Base-by-base conservation (phyloP, 1,284 basidiomycete genomes). In the Cutaneotrichosporon mucoides region DNA sequence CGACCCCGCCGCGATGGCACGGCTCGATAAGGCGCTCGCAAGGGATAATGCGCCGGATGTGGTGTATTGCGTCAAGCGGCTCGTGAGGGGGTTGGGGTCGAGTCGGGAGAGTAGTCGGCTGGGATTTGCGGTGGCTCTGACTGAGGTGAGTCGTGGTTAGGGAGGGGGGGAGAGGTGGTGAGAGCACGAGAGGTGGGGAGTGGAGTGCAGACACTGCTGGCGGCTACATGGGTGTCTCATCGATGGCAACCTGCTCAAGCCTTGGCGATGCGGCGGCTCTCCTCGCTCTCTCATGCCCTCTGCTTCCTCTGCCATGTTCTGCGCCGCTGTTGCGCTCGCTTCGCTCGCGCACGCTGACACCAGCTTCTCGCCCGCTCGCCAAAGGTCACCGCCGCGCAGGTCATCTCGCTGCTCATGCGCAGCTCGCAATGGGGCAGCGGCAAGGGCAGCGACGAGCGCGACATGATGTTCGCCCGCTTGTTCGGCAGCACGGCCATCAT, bases 111-210 rank as follows among this genome's bases (percentile, higher is more conserved):
- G 90, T 77, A 93, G 92, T 73, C 81, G 95, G 65, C 80, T 96
- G 40, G 95, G 95, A 11, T 99, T 98, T 73, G 91, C 94, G 7
- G 94, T 98, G 46, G 92, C 93, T 15, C 81, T 99, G 66, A 93
- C 95, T 1, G 94, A 97, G 82, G 92, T 93, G 70, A 65, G 86
- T 81, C 13, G 45, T 24, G 24, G 24, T n/a, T n/a, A 24, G 24
- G 24, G 24, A 24, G 24, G 24, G 24, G 2, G 24, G 3, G 24
- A 24, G 24, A 24, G 24, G 24, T 2, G 24, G 3, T 3, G 24
- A 24, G 24, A 24, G 24, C n/a, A n/a, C 24, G 24, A 24, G 24
- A 24, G 24, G 24, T 24, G 2, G 24, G 24, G 24, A 24, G n/a
- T n/a, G n/a, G n/a, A n/a, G n/a, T n/a, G n/a, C n/a, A n/a, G n/a